Base-by-base conservation (phyloP, 176 grass and related monocot genomes). In the Bothriochloa decipiens region DNA sequence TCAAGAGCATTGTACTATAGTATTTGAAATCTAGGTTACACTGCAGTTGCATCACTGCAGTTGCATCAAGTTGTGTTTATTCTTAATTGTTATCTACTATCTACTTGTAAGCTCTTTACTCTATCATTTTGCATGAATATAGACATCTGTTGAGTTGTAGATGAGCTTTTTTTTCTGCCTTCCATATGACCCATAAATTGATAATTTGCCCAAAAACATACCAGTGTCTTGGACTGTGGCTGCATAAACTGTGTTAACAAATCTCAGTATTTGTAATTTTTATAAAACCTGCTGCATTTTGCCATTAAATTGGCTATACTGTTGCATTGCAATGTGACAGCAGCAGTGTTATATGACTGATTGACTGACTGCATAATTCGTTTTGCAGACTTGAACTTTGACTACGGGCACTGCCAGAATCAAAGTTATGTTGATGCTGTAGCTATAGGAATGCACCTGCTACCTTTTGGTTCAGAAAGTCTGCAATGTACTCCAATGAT, bases 351-450 rank as follows among this genome's bases (percentile, higher is more conserved):
- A 42, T 63, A 50, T 81, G 50, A 89, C 9, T 35, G 23, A 10
- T 90, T 42, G 18, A 50, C 62, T 85, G 29, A 89, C 9, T 36
- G 18, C 35, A 20, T 43, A 71, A 43, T 73, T 90, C 14, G n/a
- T 68, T 86, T n/a, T 74, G 79, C 88, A 86, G 73, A 39, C 33
- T 37, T 61, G 7, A 77, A 63, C 18, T 55, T 41, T 41, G 1
- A 64, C 23, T 28, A n/a, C 26, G 14, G 42, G 23, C 35, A 55
- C 52, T 29, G 40, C 37, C 36, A 15, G 6, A 69, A 65, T 33
- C 58, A 11, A 72, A 58, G 75, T 79, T 45, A 79, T 65, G 14
- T 75, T 65, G 29, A 67, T 77, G 64, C n/a, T 76, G 65, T 75
- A 42, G 23, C 41, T 18, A 20, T 18, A 20, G 32, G 64, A 70